phyloP scores from a whole-genome alignment of 164 flowering plant species.

The Hamamelis virginiana region DNA sequence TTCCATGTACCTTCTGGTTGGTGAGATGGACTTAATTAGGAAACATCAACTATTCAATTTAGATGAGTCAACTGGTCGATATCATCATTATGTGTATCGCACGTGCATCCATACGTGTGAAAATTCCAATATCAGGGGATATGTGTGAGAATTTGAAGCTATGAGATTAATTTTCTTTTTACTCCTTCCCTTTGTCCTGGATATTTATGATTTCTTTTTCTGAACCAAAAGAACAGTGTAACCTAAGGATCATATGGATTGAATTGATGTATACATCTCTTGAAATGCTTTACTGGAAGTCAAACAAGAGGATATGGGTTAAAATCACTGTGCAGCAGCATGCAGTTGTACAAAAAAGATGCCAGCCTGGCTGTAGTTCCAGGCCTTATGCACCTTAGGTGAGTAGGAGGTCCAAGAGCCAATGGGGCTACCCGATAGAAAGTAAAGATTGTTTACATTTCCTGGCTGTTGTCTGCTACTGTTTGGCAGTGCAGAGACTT shows the following conservation, averaged over 20 bases:
- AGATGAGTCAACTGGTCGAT: not conserved
- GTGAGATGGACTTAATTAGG: not conserved
- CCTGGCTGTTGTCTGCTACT: not conserved
- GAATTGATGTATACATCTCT: not conserved
- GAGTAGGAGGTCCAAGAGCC: constrained; percentile 1
- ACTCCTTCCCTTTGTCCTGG: not conserved
- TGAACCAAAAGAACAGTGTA: not conserved
- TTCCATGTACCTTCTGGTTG: not conserved
- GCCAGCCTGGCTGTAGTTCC: not conserved
- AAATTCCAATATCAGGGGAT: not conserved
- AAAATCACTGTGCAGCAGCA: not conserved
- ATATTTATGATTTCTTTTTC: not conserved
- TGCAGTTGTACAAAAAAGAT: not conserved
- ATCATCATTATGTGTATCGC: not conserved
- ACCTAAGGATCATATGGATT: not conserved
- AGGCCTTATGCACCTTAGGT: not conserved
- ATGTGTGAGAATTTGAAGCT: not conserved
- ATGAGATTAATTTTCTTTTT: not conserved
- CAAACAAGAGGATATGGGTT: not conserved
- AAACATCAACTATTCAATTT: not conserved
- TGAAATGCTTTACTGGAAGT: not conserved
- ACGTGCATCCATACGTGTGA: too few relatives aligned
- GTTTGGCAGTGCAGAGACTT: not conserved
- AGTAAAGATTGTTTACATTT: not conserved
- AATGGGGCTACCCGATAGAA: not conserved